A percentile compares a stretch with the other conserved stretches of the same genome.
phyloP scores from a whole-genome alignment of 768 basidiomycete genomes.

The Mycena belliarum region DNA sequence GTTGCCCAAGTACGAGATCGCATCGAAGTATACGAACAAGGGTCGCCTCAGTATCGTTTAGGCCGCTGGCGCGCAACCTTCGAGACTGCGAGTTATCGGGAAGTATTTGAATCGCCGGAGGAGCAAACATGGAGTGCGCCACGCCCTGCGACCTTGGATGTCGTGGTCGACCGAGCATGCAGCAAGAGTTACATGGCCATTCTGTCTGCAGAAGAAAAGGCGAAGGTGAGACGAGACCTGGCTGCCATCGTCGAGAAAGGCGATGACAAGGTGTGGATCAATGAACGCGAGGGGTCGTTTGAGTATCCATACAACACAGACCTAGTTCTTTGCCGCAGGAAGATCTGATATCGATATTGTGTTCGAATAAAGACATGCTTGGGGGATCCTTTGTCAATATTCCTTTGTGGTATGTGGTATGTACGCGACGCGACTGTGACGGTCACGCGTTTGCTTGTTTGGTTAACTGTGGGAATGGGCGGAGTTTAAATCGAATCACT shows the following conservation, averaged over 20 bases:
- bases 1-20: constrained; percentile 69
- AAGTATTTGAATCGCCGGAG: constrained; percentile 58
- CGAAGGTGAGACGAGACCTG: constrained; percentile 51
- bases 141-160: constrained; percentile 53
- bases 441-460: constrained; percentile 12
- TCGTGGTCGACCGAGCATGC: constrained; percentile 62
- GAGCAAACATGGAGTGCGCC: constrained; percentile 57
- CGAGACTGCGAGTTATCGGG: constrained; percentile 58
- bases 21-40: constrained; percentile 67
- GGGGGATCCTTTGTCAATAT: no score
- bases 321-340: constrained; percentile 49
- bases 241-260: constrained; percentile 56
- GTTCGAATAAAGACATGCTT: not conserved
- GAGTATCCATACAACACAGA: constrained; percentile 78
- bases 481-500: constrained; percentile 12
- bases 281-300: constrained; percentile 71
- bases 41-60: constrained; percentile 81
- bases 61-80: constrained; percentile 75
- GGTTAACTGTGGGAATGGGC: constrained; percentile 1
- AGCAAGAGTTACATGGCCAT: constrained; percentile 88
- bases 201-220: constrained; percentile 58
- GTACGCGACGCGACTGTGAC: not conserved
- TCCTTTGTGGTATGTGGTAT: not conserved
- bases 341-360: not conserved
- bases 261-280: constrained; percentile 72